phyloP scores from a whole-genome alignment of 257 asterid genomes.

The Solanum bulbocastanum region DNA sequence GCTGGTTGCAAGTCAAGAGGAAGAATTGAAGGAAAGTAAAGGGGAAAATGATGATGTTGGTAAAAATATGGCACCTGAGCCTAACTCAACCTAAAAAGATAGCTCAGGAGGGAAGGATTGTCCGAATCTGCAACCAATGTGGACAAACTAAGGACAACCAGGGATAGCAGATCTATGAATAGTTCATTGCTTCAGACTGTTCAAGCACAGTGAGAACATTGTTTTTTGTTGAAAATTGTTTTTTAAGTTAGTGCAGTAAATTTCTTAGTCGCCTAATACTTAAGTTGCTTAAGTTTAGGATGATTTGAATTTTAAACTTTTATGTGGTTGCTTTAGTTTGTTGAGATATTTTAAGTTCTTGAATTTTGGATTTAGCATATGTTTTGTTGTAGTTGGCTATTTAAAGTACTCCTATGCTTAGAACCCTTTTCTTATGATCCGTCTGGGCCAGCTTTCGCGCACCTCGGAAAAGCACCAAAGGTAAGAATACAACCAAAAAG shows the following conservation, averaged over 20 bases:
- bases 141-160: background rate
- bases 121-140: background rate
- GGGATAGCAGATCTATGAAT: background rate
- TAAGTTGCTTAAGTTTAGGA: background rate
- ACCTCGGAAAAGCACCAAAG: no score
- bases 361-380: background rate
- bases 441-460: no score
- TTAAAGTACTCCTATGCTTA: background rate
- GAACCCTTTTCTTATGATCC: background rate
- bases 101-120: background rate
- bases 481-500: no score
- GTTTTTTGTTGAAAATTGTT: background rate
- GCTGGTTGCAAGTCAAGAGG: background rate
- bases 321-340: background rate
- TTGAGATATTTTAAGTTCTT: background rate
- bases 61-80: background rate
- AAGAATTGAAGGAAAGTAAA: background rate
- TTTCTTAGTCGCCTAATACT: background rate
- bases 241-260: background rate
- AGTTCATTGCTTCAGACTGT: background rate
- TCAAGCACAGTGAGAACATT: background rate
- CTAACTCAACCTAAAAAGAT: background rate
- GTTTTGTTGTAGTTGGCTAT: background rate
- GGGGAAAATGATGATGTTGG: background rate
- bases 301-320: background rate